Base-by-base conservation (phyloP, 306 rosid species). In the Castanopsis chinensis region DNA sequence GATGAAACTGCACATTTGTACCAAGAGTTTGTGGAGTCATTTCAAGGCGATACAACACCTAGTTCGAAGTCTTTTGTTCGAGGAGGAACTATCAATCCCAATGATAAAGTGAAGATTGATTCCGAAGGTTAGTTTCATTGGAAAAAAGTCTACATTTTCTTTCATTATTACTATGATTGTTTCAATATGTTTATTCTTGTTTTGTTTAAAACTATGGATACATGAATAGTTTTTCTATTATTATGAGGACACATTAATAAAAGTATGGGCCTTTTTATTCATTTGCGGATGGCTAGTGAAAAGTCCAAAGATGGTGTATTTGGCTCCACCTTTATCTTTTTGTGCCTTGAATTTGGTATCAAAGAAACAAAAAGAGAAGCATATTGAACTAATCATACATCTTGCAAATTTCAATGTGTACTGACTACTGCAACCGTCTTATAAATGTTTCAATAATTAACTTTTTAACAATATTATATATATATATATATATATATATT, bases 231-330 rank as follows among this genome's bases (percentile, higher is more conserved):
- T 84, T 92, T 93, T 84, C 59, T 86, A 85, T 86, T 90, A 81
- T 84, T 88, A 79, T 86, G 88, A 80, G 92, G 80, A 88, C 87
- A 88, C 78, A 83, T 96, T 93, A 93, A 96, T 96, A 90, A 93
- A 88, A 96, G 92, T 83, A 89, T 91, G 99, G 98, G 87, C 92
- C 91, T 93, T 91, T 91, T 93, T 91, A 96, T 96, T 90, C 97
- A 87, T 93, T 96, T 92, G 73, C 96, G 97, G 99, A 96, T 96
- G 97, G 87, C 99, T 93, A 97, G 99, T 96, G 98, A 91, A 96
- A 96, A 96, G 97, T 91, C 97, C 93, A 96, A 96, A 96, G 99
- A 93, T 88, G 99, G 98, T 96, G 96, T 96, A 80, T 96, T 98
- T 93, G 97, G n/a, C n/a, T n/a, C n/a, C n/a, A n/a, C n/a, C n/a